Evolutionary conservation across 148 eudicot species (phyloP).

Genomic region (Cornus florida): DNA sequence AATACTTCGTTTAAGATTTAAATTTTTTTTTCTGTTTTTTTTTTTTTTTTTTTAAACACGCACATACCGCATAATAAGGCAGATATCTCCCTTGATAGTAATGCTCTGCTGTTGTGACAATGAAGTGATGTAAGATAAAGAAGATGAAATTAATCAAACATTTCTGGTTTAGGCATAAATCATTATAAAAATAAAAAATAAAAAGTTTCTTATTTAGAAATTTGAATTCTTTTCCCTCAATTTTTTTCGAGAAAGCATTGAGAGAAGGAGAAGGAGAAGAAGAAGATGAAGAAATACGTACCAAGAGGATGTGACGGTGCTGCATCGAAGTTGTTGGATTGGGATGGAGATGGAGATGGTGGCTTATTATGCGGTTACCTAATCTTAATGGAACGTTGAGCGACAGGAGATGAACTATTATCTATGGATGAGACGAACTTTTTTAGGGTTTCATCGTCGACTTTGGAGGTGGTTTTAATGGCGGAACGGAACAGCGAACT

Average conservation of each 20-base stretch:
- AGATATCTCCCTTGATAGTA: slow-evolving; percentile 30
- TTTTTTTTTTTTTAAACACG: not conserved
- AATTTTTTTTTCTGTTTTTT: no score
- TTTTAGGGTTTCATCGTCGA: slow-evolving; percentile 7
- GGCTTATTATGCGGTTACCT: not conserved
- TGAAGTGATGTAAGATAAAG: not conserved
- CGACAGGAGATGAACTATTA: not conserved
- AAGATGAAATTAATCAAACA: not conserved
- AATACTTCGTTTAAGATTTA: no score
- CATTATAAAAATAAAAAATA: not conserved
- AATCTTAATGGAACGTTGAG: not conserved
- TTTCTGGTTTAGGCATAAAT: no score
- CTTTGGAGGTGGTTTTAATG: slow-evolving; percentile 11
- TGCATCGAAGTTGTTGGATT: not conserved
- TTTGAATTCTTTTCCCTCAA: not conserved
- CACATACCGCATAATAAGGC: slow-evolving; percentile 49
- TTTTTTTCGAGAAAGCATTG: not conserved
- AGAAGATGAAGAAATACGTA: not conserved
- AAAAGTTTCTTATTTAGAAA: no score
- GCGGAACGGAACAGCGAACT: slow-evolving; percentile 33
- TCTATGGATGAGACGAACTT: not conserved
- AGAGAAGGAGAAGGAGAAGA: not conserved
- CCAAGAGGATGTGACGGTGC: not conserved
- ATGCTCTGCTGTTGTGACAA: slow-evolving; percentile 31
- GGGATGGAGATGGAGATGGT: not conserved